phyloP scores from a whole-genome alignment of 2,329 filamentous ascomycete genomes.

The Fusarium acutatum region DNA sequence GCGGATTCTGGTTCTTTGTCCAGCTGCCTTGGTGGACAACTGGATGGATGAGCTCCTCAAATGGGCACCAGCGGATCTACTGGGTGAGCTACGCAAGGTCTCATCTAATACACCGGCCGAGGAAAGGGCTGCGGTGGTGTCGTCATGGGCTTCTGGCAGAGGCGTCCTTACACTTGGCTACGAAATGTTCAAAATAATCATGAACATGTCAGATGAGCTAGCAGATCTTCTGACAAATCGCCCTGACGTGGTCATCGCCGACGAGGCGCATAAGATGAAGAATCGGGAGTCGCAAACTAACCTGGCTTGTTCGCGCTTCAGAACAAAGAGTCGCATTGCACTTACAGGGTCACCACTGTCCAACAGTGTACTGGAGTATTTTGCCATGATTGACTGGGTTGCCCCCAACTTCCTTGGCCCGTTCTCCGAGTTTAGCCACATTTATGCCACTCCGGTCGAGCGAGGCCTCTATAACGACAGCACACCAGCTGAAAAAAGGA shows the following conservation, averaged over 20 bases:
- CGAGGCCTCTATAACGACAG: constrained; percentile 76
- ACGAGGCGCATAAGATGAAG: constrained; percentile 86
- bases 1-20: constrained; percentile 78
- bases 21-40: constrained; percentile 78
- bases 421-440: constrained; percentile 70
- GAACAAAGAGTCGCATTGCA: constrained; percentile 77
- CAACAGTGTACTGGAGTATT: constrained; percentile 86
- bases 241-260: constrained; percentile 79
- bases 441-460: constrained; percentile 79
- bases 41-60: constrained; percentile 80
- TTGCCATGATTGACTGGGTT: constrained; percentile 88
- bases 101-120: constrained; percentile 49
- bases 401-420: constrained; percentile 80
- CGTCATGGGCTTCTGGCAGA: constrained; percentile 69
- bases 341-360: constrained; percentile 87
- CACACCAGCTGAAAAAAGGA: constrained; percentile 60
- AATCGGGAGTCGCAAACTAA: constrained; percentile 65
- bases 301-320: constrained; percentile 65
- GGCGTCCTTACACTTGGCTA: constrained; percentile 85
- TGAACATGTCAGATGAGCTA: constrained; percentile 44
- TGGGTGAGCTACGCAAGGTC: constrained; percentile 68
- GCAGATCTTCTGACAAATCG: constrained; percentile 62
- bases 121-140: constrained; percentile 57
- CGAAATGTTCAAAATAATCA: constrained; percentile 64
- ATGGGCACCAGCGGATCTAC: constrained; percentile 68